These are phyloP conservation scores for Canariomyces notabilis DNA, from an alignment of 2,329 filamentous ascomycete genomes.

Conservation along the genomic window DNA sequence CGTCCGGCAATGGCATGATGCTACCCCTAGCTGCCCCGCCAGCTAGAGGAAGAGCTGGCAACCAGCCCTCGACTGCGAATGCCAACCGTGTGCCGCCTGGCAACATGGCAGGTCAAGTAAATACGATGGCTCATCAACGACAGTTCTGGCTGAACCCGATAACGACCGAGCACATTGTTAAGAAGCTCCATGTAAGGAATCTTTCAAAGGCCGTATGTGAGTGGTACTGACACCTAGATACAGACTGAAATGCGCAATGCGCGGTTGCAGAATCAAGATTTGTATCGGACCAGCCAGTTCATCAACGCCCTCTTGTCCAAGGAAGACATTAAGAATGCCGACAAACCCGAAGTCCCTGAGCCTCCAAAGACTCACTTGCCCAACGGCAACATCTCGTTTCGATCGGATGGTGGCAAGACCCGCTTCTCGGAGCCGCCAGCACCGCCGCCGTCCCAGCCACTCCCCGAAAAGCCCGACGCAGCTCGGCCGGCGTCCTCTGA, in stretches of 20 bases:
- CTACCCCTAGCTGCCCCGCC: constrained; percentile 60
- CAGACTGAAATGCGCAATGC: constrained; percentile 89
- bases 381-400: constrained; percentile 53
- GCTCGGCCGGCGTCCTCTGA: constrained; percentile 38
- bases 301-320: constrained; percentile 71
- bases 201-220: neutral
- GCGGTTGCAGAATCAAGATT: constrained; percentile 79
- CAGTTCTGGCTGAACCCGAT: constrained; percentile 85
- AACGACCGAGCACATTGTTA: constrained; percentile 91
- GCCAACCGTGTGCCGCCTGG: constrained; percentile 57
- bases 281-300: constrained; percentile 77
- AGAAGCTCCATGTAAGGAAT: constrained; percentile 68
- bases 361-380: constrained; percentile 42
- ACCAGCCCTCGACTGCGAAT: constrained; percentile 57
- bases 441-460: constrained; percentile 84
- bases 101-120: constrained; percentile 46
- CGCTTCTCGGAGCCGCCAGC: constrained; percentile 91
- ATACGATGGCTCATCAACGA: constrained; percentile 64
- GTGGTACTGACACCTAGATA: constrained; percentile 15
- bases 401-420: constrained; percentile 66
- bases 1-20: constrained; percentile 68
- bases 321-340: constrained; percentile 57
- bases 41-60: constrained; percentile 64
- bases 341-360: constrained; percentile 47
- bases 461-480: constrained; percentile 87